A percentile compares a stretch with the other conserved stretches of the same genome.
phyloP scores from a whole-genome alignment of 2,329 filamentous ascomycete species.

The Alternaria sp. region DNA sequence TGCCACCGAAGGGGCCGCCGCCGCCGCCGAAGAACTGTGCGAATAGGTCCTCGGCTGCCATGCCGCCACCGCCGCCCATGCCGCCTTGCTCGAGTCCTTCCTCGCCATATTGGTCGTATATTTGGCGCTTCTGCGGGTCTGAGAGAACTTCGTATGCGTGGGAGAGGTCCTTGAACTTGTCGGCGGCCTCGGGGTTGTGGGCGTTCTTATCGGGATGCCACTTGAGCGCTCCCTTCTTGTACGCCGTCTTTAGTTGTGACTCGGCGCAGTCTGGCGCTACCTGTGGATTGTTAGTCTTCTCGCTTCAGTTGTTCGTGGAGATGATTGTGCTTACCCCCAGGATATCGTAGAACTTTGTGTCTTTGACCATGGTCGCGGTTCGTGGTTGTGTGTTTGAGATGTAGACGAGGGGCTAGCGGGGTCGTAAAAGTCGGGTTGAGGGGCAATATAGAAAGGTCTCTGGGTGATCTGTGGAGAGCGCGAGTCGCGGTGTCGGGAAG shows the following conservation, averaged over 20 bases:
- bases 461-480: constrained; percentile 7
- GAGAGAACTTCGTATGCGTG: constrained; percentile 95
- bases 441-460: constrained; percentile 9
- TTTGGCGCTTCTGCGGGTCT: constrained; percentile 84
- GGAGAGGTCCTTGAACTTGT: constrained; percentile 98
- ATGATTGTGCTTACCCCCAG: constrained; percentile 68
- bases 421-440: constrained; percentile 30
- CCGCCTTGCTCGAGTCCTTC: constrained; percentile 89
- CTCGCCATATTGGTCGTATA: constrained; percentile 98
- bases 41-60: constrained; percentile 96
- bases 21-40: constrained; percentile 91
- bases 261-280: constrained; percentile 81
- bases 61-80: constrained; percentile 72
- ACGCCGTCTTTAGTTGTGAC: constrained; percentile 87
- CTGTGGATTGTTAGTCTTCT: constrained; percentile 53
- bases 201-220: constrained; percentile 95
- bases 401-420: constrained; percentile 32
- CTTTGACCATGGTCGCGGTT: constrained; percentile 71
- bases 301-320: not conserved
- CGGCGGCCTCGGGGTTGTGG: constrained; percentile 88
- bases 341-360: constrained; percentile 78
- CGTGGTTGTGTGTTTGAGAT: constrained; percentile 1
- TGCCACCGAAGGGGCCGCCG: constrained; percentile 69
- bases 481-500: constrained; percentile 6
- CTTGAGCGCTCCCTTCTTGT: constrained; percentile 82